Base-by-base conservation (phyloP, 2,329 filamentous ascomycete genomes). In the Fusarium sp. region DNA sequence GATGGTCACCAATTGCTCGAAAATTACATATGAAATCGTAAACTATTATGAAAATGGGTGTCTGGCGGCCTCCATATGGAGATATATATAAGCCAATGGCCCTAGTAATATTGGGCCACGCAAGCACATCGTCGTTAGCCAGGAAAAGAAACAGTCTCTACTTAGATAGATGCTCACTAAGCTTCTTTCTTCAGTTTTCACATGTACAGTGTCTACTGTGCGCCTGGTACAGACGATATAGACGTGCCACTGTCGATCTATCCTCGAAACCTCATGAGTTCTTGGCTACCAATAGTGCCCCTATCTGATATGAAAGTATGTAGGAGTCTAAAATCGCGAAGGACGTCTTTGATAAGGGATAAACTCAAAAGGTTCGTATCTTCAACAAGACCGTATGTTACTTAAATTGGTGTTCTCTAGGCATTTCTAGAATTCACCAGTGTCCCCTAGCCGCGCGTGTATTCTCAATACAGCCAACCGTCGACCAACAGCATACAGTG, bases 401-500 rank as follows among this genome's bases (percentile, higher is more conserved):
- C 23, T 28, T 38, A 15, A 19, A 38, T 28, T 40, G 21, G 32
- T 12, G 25, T 23, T 44, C 13, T 25, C 32, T 25, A 53, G 49
- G 18, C 15, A 25, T 30, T 49, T 25, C 6, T 16, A 10, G 16
- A 28, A 28, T 21, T 33, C 28, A 16, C 21, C 47, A 43, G 19
- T 16, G 10, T 49, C 64, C 56, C 46, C 44, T 68, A 68, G 42
- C 21, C 58, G 28, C 64, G 65, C 64, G 64, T 18, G 23, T 53
- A 47, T 47, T 33, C 15, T 57, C 42, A 6, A 38, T 50, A n/a
- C 35, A 44, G 28, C 61, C 28, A 33, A 54, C 43, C 35, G 42
- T 66, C 21, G 12, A 47, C 64, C 35, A 62, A 62, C 65, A 49
- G 25, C 30, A 28, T 19, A 12, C 15, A 30, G 23, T 8, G n/a